phyloP scores from a whole-genome alignment of 1,284 basidiomycete genomes.

The Ceratobasidium sp. region DNA sequence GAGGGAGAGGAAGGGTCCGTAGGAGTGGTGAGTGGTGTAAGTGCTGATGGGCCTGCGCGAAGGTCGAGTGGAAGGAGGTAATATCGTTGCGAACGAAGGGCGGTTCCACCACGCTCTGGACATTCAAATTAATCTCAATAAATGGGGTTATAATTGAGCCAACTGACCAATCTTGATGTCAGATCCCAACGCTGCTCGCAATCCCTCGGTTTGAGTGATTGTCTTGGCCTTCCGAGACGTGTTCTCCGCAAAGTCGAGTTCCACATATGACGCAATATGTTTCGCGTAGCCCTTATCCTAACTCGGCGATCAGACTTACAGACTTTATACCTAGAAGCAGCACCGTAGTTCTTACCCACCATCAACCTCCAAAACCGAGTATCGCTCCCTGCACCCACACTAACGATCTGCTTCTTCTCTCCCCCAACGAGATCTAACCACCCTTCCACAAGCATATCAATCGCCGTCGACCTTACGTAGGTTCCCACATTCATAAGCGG shows the following conservation, averaged over 20 bases:
- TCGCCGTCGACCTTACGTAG: constrained; percentile 83
- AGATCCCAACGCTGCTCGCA: constrained; percentile 70
- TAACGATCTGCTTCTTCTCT: constrained; percentile 77
- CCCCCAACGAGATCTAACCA: constrained; percentile 72
- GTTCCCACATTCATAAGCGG: constrained; percentile 98
- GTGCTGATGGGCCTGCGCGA: constrained; percentile 61
- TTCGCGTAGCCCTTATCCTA: constrained; percentile 58
- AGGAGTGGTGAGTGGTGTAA: constrained; percentile 58
- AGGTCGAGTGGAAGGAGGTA: constrained; percentile 83
- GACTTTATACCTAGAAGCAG: neutral
- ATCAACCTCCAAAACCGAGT: constrained; percentile 91
- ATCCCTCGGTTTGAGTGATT: constrained; percentile 77
- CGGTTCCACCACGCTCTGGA: constrained; percentile 77
- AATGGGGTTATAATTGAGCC: neutral
- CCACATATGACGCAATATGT: constrained; percentile 75
- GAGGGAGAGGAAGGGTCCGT: constrained; percentile 53
- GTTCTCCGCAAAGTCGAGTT: constrained; percentile 91
- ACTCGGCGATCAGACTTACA: constrained; percentile 57
- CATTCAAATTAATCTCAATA: neutral
- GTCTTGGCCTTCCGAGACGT: constrained; percentile 87
- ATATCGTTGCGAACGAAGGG: constrained; percentile 76
- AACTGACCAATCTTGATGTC: constrained; percentile 53
- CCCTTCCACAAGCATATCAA: constrained; percentile 82
- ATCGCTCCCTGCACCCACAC: constrained; percentile 93
- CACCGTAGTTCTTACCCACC: constrained; percentile 67